Conservation (phyloP, 805 yeast genomes). For the Lipomyces spencermartinsiae region DNA sequence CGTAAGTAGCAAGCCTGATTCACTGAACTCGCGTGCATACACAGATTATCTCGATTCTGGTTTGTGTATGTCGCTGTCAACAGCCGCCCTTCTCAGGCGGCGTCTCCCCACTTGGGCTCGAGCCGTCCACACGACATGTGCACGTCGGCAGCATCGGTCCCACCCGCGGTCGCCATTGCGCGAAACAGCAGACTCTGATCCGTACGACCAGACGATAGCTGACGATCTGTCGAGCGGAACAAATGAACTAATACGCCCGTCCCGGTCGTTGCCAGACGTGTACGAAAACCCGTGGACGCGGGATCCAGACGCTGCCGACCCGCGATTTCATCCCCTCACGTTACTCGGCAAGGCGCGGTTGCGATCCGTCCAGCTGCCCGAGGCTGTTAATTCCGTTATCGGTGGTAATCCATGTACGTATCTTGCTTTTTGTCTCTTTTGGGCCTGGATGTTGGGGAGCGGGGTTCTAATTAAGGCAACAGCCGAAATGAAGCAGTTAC, state of each 20-base stretch:
- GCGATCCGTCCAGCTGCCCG: slow-evolving; percentile 22
- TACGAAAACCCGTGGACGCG: slow-evolving; percentile 21
- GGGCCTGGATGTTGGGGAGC: neutral
- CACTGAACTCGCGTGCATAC: neutral
- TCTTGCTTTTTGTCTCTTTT: neutral
- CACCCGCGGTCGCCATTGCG: neutral
- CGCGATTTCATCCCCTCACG: slow-evolving; percentile 29
- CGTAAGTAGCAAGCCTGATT: neutral
- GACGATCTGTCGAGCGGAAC: neutral
- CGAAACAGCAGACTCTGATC: neutral
- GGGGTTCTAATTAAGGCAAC: neutral
- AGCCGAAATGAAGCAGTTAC: slow-evolving; percentile 25
- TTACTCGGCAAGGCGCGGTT: slow-evolving; percentile 26
- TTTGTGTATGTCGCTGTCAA: neutral
- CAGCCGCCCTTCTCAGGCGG: neutral
- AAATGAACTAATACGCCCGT: neutral
- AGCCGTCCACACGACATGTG: neutral
- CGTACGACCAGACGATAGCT: neutral
- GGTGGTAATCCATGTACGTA: slow-evolving; percentile 31
- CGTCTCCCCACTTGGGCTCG: neutral
- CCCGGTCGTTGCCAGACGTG: slow-evolving; percentile 21
- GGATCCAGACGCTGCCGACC: slow-evolving; percentile 1
- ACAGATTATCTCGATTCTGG: neutral
- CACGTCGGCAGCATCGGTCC: neutral
- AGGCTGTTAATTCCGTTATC: slow-evolving; percentile 13